Evolutionary conservation across 768 basidiomycete genomes (phyloP), one percentile per base, ranked within the genome.

Genomic region (Lyophyllum atratum): DNA sequence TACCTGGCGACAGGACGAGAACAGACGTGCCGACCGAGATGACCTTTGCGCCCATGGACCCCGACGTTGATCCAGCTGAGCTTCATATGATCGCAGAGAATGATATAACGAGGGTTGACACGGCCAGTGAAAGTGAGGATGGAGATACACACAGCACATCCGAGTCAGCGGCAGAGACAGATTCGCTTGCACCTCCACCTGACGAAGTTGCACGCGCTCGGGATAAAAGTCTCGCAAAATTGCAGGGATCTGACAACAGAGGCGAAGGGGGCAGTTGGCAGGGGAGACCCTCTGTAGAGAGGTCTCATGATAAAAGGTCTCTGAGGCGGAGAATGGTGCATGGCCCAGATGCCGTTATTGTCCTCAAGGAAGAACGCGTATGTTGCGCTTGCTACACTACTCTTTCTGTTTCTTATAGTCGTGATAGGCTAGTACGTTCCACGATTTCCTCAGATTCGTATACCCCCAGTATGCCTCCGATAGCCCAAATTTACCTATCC

Each of bases 391-490:
- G 22, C 15, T 54, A 19, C 33, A 8, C 29, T n/a, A 40, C 29
- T 24, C 7, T 47, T 10, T 6, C 45, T 24, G 9, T 22, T 40
- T 24, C 48, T 55, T 25, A 55, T 34, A 9, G 12, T 15, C 29
- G 50, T 28, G 37, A 24, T 61, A 89, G 83, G 92, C 95, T 2
- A 82, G 76, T 68, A 92, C 87, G 11, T 95, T 97, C 70, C 94
- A 96, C 56, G 95, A 96, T 71, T 94, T 96, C 68, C 81, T 97
- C 56, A 92, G 91, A 75, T 95, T 88, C 69, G 85, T 95, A 50
- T 96, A 97, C 70, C 95, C 95, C 19, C 91, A 95, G 93, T 94
- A 72, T 66, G 89, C 73, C 52, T 45, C 26, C 21, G 10, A 22
- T 29, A 21, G n/a, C 26, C 28, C 42, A 21, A 2, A 8, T 22